Evolutionary conservation across 768 basidiomycete genomes (phyloP), one percentile per base, ranked within the genome.

Genomic region (Neoboletus magnificus): DNA sequence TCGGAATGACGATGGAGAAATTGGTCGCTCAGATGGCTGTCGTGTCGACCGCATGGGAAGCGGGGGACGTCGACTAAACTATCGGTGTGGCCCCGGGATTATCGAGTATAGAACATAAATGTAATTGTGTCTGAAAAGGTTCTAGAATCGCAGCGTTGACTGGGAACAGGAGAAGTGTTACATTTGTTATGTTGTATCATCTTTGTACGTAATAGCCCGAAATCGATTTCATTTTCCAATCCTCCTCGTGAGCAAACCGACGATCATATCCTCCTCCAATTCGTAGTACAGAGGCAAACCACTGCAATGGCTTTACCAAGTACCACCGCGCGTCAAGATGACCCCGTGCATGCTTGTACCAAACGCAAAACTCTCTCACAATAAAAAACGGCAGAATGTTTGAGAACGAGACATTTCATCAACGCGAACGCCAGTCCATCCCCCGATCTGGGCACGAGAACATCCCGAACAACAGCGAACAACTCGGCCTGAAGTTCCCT

Each of bases 11-110:
- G 47, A 20, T 52, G 23, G 37, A 46, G 4, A 16, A 25, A 1
- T 8, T 47, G 35, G 18, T 20, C 18, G 33, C 20, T 5, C 60
- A 61, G 37, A 61, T 61, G 60, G 33, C 47, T 10, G 8, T 59
- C 37, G 57, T 60, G 18, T 35, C 27, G 16, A 20, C n/a, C 0
- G 57, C 47, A 32, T 59, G 57, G 58, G 47, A 54, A 12, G 12
- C 1, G 23, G 42, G 25, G 23, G 15, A 47, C 11, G 18, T 5
- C 44, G 32, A 32, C 5, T 41, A 8, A 47, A 25, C 32, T 0
- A 4, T 35, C 27, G 45, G 18, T 16, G 25, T 23, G 4, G n/a
- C 7, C n/a, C 4, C 12, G 13, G 29, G 8, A 9, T 16, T 35
- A 22, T 27, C n/a, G 48, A 36, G 13, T 4, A 13, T 12, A 9